Base-by-base conservation (phyloP, 2,329 filamentous ascomycete species). In the Magnaporthiopsis rhizophila region DNA sequence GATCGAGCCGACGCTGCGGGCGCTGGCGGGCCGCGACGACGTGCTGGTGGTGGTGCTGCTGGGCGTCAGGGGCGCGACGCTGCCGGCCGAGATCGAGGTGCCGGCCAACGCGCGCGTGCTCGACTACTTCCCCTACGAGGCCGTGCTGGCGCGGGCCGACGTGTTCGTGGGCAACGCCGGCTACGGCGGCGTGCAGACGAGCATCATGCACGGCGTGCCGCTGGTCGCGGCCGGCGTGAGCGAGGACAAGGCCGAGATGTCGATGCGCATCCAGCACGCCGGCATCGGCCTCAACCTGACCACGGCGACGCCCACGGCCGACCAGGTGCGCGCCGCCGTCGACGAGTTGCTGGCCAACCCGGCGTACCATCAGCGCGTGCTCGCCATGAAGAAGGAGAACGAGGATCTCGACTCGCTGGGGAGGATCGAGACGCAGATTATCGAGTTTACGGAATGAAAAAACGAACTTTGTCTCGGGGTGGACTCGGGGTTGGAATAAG, bases 41-140 rank as follows among this genome's bases (percentile, higher is more conserved):
- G 18, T 65, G 12, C 2, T 67, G 8, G 65, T 80, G 2, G 78
- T 80, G 0, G 34, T 65, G 1, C 64, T 77, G 28, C 62, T 67
- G 7, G 65, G 66, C 30, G 61, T 64, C 15, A 45, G 45, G 24
- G 65, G 62, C 12, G 65, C 62, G 1, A 18, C 34, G 15, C 62
- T 67, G 26, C 38, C 59, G 15, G 53, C 32, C 24, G 61, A 58
- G 26, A 18, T 63, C 28, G 53, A 58, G 32, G 53, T 63, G 28
- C 62, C 62, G n/a, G 26, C 64, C 0, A 83, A 83, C 66, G 72
- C 75, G 1, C 72, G 76, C 11, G 74, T 81, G 3, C 70, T 77
- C 26, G 79, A 82, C 68, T 82, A 80, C 66, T 69, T 83, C 6
- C 75, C 80, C 3, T 83, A 82, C 66, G 79, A 83, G 65, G 71